Evolutionary conservation across 139 green algal species (phyloP).

Genomic region (Edaphochlamys debaryana): DNA sequence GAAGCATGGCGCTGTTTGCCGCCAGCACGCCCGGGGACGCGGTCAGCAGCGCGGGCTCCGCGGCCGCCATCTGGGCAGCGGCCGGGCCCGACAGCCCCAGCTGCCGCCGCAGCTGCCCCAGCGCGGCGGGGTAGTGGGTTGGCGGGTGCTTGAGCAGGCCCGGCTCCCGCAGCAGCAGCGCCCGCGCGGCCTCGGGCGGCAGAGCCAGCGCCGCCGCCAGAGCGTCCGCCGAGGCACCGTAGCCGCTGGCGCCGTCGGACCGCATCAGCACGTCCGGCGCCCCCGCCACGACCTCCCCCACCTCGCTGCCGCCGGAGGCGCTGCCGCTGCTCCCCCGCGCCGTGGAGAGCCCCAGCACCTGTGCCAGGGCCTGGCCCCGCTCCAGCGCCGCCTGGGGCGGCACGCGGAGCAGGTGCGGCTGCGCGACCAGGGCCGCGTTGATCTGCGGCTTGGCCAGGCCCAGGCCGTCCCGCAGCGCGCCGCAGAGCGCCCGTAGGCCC

Average conservation of each 20-base stretch:
- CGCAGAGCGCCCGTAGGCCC: not conserved
- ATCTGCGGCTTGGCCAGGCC: not conserved
- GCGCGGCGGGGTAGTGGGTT: not conserved
- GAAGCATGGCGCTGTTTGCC: not conserved
- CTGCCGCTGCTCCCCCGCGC: too few relatives aligned
- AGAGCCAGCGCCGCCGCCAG: slow-evolving; percentile 7
- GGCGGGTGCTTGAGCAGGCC: slow-evolving; percentile 17
- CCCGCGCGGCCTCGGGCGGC: not conserved
- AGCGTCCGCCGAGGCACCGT: not conserved
- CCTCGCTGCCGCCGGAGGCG: not conserved
- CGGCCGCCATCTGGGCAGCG: not conserved
- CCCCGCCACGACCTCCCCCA: not conserved
- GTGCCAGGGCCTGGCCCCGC: too few relatives aligned
- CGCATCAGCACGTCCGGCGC: slow-evolving; percentile 15
- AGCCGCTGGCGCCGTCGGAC: not conserved
- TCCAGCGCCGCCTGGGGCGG: too few relatives aligned
- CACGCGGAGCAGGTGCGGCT: slow-evolving; percentile 10
- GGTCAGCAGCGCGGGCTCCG: not conserved
- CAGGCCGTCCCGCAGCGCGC: not conserved
- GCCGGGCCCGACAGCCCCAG: not conserved
- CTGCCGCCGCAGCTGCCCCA: not conserved
- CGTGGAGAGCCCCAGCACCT: too few relatives aligned
- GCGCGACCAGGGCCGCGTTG: not conserved
- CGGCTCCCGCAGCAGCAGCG: not conserved
- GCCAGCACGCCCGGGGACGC: not conserved